Conservation (phyloP, 2,329 filamentous ascomycete genomes). For the Ophiostoma sp. region DNA sequence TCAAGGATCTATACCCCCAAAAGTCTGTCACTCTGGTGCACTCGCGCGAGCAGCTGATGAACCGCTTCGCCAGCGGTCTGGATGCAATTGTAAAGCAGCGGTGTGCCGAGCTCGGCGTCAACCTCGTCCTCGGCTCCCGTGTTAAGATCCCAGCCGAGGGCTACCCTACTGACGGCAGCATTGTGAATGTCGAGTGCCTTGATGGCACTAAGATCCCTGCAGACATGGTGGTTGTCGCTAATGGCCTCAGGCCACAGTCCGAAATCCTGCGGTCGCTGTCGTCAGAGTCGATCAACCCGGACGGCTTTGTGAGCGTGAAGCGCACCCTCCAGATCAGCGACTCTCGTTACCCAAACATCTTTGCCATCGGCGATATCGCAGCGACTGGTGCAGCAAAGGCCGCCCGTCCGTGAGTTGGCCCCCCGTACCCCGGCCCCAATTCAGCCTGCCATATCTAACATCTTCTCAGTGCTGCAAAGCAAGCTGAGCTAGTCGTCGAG, state of each 20-base stretch:
- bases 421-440: neutral
- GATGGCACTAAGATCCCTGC: constrained; percentile 19
- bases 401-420: constrained; percentile 16
- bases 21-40: constrained; percentile 55
- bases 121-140: constrained; percentile 20
- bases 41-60: constrained; percentile 45
- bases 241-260: constrained; percentile 22
- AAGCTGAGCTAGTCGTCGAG: constrained; percentile 21
- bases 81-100: constrained; percentile 22
- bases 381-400: constrained; percentile 42
- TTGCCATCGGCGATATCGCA: constrained; percentile 59
- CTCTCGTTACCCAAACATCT: constrained; percentile 41
- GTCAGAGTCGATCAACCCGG: constrained; percentile 16
- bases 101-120: constrained; percentile 21
- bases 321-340: constrained; percentile 24
- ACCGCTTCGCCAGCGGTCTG: constrained; percentile 22
- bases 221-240: constrained; percentile 21
- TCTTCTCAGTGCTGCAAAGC: constrained; percentile 11
- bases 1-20: constrained; percentile 44
- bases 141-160: constrained; percentile 14
- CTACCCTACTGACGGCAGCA: constrained; percentile 1
- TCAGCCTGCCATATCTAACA: neutral
- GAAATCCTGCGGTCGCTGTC: constrained; percentile 19
- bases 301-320: constrained; percentile 21
- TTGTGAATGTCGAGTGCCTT: constrained; percentile 13